Evolutionary conservation across 257 asterid genomes (phyloP), one percentile per base, ranked within the genome.

Genomic region (Nicotiana undulata): DNA sequence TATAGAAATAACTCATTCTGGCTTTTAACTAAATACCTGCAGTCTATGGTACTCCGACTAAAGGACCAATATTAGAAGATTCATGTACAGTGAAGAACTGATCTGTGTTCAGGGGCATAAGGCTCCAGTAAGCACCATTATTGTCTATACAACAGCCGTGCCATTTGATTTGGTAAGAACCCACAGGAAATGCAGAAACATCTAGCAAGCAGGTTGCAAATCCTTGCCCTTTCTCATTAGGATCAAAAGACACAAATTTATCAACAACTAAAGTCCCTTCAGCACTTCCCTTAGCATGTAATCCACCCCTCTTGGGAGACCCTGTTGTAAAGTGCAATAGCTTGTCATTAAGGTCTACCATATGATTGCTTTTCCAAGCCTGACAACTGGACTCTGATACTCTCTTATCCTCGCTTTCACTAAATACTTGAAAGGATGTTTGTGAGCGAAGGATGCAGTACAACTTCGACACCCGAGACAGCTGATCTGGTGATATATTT

Each of bases 131-230:
- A 75, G 90, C 88, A 85, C 97, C 98, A 32, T 55, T 81, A 65
- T 60, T 76, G 79, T 96, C 97, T 3, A 91, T 51, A 72, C 82
- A 91, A 61, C 97, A 85, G 84, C 97, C 81, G 79, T 81, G 93
- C 99, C 98, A 96, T 74, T 83, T 88, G 75, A 96, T 90, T 84
- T 86, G 87, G 85, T 92, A 92, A 78, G 86, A 78, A 51, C 99
- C 99, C 40, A 77, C 85, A 0, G 94, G 93, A 53, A 92, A 88
- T 56, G 77, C 61, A 18, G 97, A 94, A 55, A 86, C 84, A 65
- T 94, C 95, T 29, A 94, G 94, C 88, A 91, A 88, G 87, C 97
- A 90, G 75, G 94, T 82, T n/a, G 95, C 88, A 81, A 96, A 90
- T 79, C 99, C 98, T 83, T 90, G 98, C 66, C 95, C 88, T 26